Evolutionary conservation across 305 asterid genomes (phyloP), one percentile per base, ranked within the genome.

Genomic region (Solanum hybrid): DNA sequence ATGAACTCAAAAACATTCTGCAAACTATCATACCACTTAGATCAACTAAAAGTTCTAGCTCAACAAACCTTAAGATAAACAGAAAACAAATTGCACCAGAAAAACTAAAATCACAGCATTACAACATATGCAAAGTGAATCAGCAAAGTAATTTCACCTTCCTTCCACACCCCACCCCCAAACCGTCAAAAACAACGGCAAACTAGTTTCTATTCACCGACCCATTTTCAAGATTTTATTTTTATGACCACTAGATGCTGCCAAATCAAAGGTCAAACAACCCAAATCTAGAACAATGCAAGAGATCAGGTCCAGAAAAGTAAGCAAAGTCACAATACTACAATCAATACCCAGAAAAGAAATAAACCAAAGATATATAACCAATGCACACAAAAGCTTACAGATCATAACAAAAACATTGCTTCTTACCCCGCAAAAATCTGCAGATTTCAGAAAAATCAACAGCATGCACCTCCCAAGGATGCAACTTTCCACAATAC

Each of bases 251-350:
- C 40, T 84, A 51, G 7, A 46, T 84, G 42, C 31, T 85, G 8
- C 46, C 88, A 56, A 85, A 85, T 85, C 76, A 60, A 32, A 85
- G 88, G 76, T 56, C 88, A 85, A 81, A 81, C 69, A 81, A 81
- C 69, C 36, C 86, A 40, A 85, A 85, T 56, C 46, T 84, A 46
- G 87, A 51, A 51, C 6, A 84, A 84, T 31, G 46, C 46, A 60
- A 60, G 46, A 85, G 88, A 32, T 85, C 76, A 56, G 88, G 85
- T n/a, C 84, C 81, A 32, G 1, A 73, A 73, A 73, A 73, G 79
- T 16, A 76, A 4, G 26, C 81, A 31, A 76, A 32, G 81, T 17
- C 85, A 10, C 51, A 78, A 78, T 22, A 77, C 81, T 32, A 1
- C 24, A 75, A 80, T 14, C 85, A 79, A 37, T 79, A 40, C 69